Evolutionary conservation across 352 stramenopile genomes (phyloP), one percentile per base, ranked within the genome.

Genomic region (Phytophthora sp.): DNA sequence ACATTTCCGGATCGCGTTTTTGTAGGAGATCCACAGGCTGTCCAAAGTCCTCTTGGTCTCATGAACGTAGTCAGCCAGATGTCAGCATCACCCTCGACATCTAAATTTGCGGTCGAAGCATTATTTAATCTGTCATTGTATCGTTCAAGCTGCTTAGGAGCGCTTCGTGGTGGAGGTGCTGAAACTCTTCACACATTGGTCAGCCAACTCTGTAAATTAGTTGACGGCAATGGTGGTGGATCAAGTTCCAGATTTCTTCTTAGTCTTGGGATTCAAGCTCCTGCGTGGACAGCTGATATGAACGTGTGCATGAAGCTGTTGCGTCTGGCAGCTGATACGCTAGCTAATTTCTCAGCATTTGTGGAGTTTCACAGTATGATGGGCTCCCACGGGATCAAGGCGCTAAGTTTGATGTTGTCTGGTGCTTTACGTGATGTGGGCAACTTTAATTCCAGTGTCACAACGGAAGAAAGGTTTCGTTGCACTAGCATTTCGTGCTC

Each of bases 41-140:
- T 84, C 1, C 82, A 92, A 51, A 92, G 81, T 28, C 82, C 87
- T 8, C 56, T 89, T 4, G 86, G 86, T 0, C 52, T 94, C 10
- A 66, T 94, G 53, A 85, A 62, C n/a, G 73, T 91, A n/a, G 58
- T 87, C 6, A 79, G 51, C 5, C 82, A 92, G 30, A 43, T 92
- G 11, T 79, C 80, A 0, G 39, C 67, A 0, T 42, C 60, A 1
- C 39, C 63, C 0, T 24, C 62, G 0, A 86, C 69, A 11, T 87
- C 81, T 43, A 58, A 78, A 3, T 94, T 92, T 39, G 79, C 79
- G 0, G 67, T 77, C 7, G 82, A 91, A 58, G 73, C 80, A 3
- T 52, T 94, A 3, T 94, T 84, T 53, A 94, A 94, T 39, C 55
- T 94, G 35, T 87, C 82, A 11, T 45, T 92, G 9, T 79, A 89